Evolutionary conservation across 805 yeast genomes (phyloP).

Genomic region (Citeromyces matritensis): DNA sequence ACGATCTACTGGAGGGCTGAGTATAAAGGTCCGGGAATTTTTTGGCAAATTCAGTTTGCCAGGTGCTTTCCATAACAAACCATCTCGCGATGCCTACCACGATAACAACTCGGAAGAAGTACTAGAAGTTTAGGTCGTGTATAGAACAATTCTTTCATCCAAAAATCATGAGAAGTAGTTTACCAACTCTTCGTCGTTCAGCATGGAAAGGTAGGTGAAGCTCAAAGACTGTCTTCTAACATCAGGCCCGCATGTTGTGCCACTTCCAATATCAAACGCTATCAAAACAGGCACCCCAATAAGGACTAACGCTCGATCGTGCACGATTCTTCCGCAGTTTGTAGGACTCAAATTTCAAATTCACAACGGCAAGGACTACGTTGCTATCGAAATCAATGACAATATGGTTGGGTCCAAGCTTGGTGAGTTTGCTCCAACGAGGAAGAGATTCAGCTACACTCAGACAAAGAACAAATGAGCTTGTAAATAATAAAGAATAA

Average conservation of each 20-base stretch:
- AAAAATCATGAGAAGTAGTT: slow-evolving; percentile 2
- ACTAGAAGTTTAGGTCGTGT: too few species aligned
- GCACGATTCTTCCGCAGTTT: slow-evolving; percentile 91
- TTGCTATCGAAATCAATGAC: slow-evolving; percentile 72
- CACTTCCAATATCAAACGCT: slow-evolving; percentile 86
- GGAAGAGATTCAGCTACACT: slow-evolving; percentile 76
- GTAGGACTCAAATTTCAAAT: slow-evolving; percentile 91
- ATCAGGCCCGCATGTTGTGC: slow-evolving; percentile 80
- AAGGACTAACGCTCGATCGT: slow-evolving; percentile 89
- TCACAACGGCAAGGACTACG: slow-evolving; percentile 92
- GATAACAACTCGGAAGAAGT: too few species aligned
- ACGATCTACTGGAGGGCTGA: too few species aligned
- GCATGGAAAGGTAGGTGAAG: slow-evolving; percentile 37
- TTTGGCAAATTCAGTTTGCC: too few species aligned
- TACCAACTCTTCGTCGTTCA: slow-evolving; percentile 24
- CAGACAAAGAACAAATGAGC: slow-evolving; percentile 47
- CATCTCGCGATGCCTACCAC: too few species aligned
- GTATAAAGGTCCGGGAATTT: too few species aligned
- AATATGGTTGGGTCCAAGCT: slow-evolving; percentile 95
- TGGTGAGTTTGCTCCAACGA: slow-evolving; percentile 91
- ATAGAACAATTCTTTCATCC: too few species aligned
- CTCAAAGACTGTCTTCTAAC: not conserved
- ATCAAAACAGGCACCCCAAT: slow-evolving; percentile 69
- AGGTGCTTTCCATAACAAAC: too few species aligned
- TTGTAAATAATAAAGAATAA: not conserved